phyloP scores from a whole-genome alignment of 2,329 filamentous ascomycete species.

The Xenoacremonium recifei region DNA sequence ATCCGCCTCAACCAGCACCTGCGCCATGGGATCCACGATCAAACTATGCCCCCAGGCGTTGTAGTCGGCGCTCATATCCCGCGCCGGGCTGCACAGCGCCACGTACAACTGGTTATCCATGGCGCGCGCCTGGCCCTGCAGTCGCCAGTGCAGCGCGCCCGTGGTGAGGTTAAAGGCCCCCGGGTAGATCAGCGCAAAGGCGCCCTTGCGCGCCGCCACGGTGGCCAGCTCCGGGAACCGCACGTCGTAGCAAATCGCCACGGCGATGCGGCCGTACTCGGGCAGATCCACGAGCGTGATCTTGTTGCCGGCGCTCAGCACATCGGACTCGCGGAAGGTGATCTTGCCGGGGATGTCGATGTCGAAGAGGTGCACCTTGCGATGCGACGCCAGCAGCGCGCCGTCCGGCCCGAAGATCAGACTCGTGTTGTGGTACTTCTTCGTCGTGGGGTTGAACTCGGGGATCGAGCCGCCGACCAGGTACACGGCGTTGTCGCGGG shows the following conservation, averaged over 20 bases:
- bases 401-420: conserved; percentile 80
- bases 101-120: conserved; percentile 96
- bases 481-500: conserved; percentile 74
- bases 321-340: conserved; percentile 85
- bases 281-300: conserved; percentile 84
- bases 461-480: conserved; percentile 92
- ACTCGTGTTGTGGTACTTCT: conserved; percentile 86
- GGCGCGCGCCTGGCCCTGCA: conserved; percentile 79
- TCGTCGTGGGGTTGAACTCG: conserved; percentile 60
- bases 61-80: conserved; percentile 75
- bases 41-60: conserved; percentile 91
- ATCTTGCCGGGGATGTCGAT: conserved; percentile 97
- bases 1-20: conserved; percentile 74
- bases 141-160: conserved; percentile 85
- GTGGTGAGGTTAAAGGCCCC: conserved; percentile 98
- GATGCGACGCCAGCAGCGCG: conserved; percentile 78
- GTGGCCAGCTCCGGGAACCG: conserved; percentile 93
- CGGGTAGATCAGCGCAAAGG: conserved; percentile 86
- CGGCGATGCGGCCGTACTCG: conserved; percentile 80
- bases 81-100: conserved; percentile 84
- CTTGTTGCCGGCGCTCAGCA: conserved; percentile 80
- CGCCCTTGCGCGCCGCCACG: conserved; percentile 81
- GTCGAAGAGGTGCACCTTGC: conserved; percentile 96
- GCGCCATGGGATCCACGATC: conserved; percentile 83
- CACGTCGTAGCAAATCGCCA: conserved; percentile 97